Evolutionary conservation across 768 basidiomycete genomes (phyloP).

Genomic region (Zangia roseola): DNA sequence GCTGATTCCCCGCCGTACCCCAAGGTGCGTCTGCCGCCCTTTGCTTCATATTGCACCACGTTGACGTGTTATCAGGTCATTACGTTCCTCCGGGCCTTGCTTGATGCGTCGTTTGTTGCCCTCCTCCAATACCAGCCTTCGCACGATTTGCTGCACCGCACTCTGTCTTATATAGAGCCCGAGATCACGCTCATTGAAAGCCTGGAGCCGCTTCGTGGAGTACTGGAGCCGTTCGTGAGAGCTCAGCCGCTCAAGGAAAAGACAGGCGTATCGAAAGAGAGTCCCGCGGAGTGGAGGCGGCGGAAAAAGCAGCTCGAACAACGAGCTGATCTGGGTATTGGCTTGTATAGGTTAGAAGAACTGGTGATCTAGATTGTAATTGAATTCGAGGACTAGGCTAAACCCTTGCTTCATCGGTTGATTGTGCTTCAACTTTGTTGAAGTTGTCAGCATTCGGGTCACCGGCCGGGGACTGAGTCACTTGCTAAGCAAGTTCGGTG

Average conservation of each 20-base stretch:
- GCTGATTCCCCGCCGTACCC: slow-evolving; percentile 25
- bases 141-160: slow-evolving; percentile 47
- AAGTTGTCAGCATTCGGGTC: too few relatives aligned
- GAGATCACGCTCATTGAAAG: slow-evolving; percentile 51
- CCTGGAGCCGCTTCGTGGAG: slow-evolving; percentile 56
- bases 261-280: slow-evolving; percentile 33
- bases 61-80: slow-evolving; percentile 50
- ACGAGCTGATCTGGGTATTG: slow-evolving; percentile 52
- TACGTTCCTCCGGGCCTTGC: slow-evolving; percentile 57
- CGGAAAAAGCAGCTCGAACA: slow-evolving; percentile 54
- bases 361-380: slow-evolving; percentile 45
- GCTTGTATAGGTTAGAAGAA: slow-evolving; percentile 73
- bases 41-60: slow-evolving; percentile 20
- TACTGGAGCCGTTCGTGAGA: slow-evolving; percentile 60
- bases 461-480: too few relatives aligned
- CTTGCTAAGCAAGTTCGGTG: too few relatives aligned
- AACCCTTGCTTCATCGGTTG: too few relatives aligned
- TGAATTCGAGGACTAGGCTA: too few relatives aligned
- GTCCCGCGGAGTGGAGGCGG: slow-evolving; percentile 47
- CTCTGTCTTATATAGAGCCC: slow-evolving; percentile 52
- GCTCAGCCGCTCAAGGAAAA: slow-evolving; percentile 52
- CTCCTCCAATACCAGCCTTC: slow-evolving; percentile 65
- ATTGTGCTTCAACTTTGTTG: too few relatives aligned
- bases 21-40: slow-evolving; percentile 40
- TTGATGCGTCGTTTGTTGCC: slow-evolving; percentile 71